A percentile compares a stretch with the other conserved stretches of the same genome.
Conservation (phyloP, 169 alveolate species). For the Plasmodium coatneyi region DNA sequence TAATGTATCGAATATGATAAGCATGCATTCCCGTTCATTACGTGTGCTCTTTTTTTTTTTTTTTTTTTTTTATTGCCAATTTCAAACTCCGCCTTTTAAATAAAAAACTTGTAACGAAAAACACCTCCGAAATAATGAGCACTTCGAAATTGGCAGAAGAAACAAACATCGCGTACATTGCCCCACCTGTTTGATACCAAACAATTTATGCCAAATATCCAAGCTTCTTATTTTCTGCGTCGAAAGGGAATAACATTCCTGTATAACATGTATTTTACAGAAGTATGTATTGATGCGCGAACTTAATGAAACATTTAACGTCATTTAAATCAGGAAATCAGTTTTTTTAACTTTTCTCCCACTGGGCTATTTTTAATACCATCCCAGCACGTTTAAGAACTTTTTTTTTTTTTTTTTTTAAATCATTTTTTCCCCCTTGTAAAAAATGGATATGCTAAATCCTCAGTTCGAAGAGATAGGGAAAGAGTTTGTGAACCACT, state of each 20-base stretch:
- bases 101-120: not conserved
- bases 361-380: not conserved
- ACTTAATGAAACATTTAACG: not conserved
- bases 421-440: conserved; percentile 4
- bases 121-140: not conserved
- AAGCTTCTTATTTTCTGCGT: not conserved
- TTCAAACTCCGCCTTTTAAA: not conserved
- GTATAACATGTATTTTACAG: not conserved
- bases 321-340: not conserved
- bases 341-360: not conserved
- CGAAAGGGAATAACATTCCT: not conserved
- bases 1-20: not conserved
- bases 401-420: not conserved
- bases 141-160: not conserved
- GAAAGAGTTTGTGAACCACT: conserved; percentile 85
- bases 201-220: not conserved
- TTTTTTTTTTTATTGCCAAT: not conserved
- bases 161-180: not conserved
- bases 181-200: not conserved
- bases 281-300: not conserved
- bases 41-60: not conserved
- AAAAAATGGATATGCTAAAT: conserved; percentile 75
- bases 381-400: not conserved
- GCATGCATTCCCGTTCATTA: not conserved
- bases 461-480: conserved; percentile 85